phyloP scores from a whole-genome alignment of 2,329 filamentous ascomycete species.

The Parastagonospora nodorum region DNA sequence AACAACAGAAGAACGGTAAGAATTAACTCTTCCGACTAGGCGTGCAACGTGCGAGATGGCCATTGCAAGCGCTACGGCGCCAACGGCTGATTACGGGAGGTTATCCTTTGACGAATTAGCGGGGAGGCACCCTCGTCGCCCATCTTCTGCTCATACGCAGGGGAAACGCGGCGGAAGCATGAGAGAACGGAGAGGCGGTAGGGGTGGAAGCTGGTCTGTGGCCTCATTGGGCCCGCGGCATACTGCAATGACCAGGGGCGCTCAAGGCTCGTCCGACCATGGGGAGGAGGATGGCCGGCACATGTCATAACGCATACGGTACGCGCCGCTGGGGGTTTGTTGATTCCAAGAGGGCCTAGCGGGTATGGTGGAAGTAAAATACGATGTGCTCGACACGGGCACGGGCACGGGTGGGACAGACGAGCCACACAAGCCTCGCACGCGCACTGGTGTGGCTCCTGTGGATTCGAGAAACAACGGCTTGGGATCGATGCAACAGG shows the following conservation, averaged over 20 bases:
- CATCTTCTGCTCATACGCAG: conserved; percentile 31
- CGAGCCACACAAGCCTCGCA: conserved; percentile 33
- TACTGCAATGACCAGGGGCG: conserved; percentile 22
- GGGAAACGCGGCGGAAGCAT: conserved; percentile 30
- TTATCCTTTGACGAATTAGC: conserved; percentile 25
- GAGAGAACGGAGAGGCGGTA: conserved; percentile 21
- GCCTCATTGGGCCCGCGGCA: conserved; percentile 12
- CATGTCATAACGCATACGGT: conserved; percentile 41
- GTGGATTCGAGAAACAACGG: conserved; percentile 40
- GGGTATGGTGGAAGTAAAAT: conserved; percentile 29
- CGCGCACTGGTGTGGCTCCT: conserved; percentile 24
- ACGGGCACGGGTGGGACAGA: background rate
- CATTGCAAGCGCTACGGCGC: conserved; percentile 38
- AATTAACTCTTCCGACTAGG: conserved; percentile 29
- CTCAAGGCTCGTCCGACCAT: conserved; percentile 4
- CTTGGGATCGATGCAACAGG: conserved; percentile 26
- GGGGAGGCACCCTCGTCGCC: conserved; percentile 30
- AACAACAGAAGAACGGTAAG: conserved; percentile 21
- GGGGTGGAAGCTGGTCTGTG: conserved; percentile 10
- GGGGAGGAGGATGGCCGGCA: conserved; percentile 26
- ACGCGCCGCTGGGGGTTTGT: conserved; percentile 24
- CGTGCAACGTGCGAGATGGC: conserved; percentile 30
- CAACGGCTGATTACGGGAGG: conserved; percentile 37
- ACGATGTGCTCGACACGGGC: conserved; percentile 10
- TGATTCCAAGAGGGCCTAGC: conserved; percentile 21